A percentile compares a stretch with the other conserved stretches of the same genome.
phyloP scores from a whole-genome alignment of 352 stramenopile species.

The Pythium apleroticum region DNA sequence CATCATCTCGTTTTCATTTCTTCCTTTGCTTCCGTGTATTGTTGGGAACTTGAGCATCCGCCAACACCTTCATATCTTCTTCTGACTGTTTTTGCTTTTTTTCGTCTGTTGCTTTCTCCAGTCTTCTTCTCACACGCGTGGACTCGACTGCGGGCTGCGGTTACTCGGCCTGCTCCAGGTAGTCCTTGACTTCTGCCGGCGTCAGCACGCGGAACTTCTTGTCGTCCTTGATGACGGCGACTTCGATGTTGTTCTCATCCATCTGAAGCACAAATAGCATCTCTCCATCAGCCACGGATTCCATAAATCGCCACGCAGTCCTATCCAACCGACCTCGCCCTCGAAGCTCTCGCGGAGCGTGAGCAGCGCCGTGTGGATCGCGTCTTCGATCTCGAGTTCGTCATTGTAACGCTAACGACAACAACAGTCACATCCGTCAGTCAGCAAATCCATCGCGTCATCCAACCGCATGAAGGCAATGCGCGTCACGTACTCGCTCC shows the following conservation, averaged over 20 bases:
- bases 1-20: neutral
- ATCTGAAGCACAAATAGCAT: constrained; percentile 84
- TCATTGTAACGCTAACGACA: constrained; percentile 87
- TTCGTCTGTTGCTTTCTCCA: neutral
- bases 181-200: constrained; percentile 98
- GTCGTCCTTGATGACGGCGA: constrained; percentile 96
- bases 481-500: constrained; percentile 90
- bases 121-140: neutral
- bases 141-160: neutral
- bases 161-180: constrained; percentile 99
- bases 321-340: constrained; percentile 61
- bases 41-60: neutral
- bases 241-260: constrained; percentile 98
- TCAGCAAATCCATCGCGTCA: neutral
- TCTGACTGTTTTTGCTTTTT: constrained; percentile 3
- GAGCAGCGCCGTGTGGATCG: constrained; percentile 98
- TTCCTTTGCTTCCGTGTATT: neutral
- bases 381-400: constrained; percentile 99
- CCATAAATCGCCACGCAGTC: neutral
- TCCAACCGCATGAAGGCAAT: neutral
- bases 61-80: neutral
- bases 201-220: constrained; percentile 97
- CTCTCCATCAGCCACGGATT: neutral
- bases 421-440: neutral
- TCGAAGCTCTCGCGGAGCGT: constrained; percentile 99